phyloP scores from a whole-genome alignment of 176 grass and related monocot species.

The Panicum miliaceum region DNA sequence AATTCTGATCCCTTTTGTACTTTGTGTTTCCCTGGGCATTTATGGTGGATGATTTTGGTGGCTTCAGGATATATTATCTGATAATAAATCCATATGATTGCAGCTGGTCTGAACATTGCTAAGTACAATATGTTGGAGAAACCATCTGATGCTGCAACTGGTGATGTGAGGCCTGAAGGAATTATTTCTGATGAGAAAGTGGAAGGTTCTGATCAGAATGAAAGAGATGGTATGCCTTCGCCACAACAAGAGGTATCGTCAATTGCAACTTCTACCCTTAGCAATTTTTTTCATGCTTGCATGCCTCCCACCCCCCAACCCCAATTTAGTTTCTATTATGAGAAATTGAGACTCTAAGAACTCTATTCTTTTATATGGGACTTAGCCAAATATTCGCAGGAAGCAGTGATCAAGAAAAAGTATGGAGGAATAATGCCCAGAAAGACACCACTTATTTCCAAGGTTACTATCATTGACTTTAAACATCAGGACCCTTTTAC shows the following conservation, averaged over 20 bases:
- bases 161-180: slow-evolving; percentile 40
- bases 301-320: background rate
- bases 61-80: slow-evolving; percentile 17
- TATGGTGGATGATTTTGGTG: slow-evolving; percentile 14
- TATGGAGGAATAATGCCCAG: slow-evolving; percentile 68
- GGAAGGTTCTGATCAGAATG: slow-evolving; percentile 47
- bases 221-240: slow-evolving; percentile 51
- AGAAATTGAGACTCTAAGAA: background rate
- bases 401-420: slow-evolving; percentile 69
- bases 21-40: background rate
- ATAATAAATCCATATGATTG: background rate
- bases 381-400: slow-evolving; percentile 43
- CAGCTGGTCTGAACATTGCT: slow-evolving; percentile 41
- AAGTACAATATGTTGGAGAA: slow-evolving; percentile 47
- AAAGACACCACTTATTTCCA: slow-evolving; percentile 73
- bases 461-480: slow-evolving; percentile 53
- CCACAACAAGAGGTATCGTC: slow-evolving; percentile 53
- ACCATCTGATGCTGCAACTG: slow-evolving; percentile 50
- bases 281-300: background rate
- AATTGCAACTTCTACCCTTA: background rate
- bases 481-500: too few species aligned
- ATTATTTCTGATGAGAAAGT: slow-evolving; percentile 33
- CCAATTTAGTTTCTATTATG: background rate
- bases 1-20: background rate
- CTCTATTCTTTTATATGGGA: background rate